These are phyloP conservation scores for Gleditsia sinensis DNA, from an alignment of 306 rosid genomes.

Conservation along the genomic window DNA sequence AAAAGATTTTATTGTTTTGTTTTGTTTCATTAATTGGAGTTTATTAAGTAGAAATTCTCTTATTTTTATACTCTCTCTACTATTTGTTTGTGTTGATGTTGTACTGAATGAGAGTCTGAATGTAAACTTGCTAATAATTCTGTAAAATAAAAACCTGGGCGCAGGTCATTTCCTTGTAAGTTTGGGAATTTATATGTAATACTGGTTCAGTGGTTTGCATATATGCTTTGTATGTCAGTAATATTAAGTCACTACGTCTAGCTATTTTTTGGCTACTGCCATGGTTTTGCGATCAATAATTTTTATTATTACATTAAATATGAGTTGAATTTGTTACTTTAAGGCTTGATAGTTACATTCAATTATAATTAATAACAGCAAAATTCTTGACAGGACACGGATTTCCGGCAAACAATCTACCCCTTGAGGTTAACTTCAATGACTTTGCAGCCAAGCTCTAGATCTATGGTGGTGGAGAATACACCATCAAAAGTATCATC, in stretches of 20 bases:
- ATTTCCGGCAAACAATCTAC: conserved; percentile 68
- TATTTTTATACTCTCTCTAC: not conserved
- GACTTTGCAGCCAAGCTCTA: conserved; percentile 54
- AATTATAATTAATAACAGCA: conserved; percentile 31
- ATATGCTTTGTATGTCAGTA: conserved; percentile 16
- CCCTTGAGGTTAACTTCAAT: conserved; percentile 62
- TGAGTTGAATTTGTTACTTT: conserved; percentile 11
- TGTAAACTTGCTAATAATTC: conserved; percentile 20
- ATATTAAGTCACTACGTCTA: conserved; percentile 11
- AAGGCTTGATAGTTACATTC: conserved; percentile 10
- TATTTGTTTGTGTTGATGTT: not conserved
- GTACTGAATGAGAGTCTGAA: not conserved
- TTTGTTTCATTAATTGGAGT: not conserved
- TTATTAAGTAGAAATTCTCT: not conserved
- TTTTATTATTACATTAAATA: conserved; percentile 12
- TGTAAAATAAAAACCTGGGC: conserved; percentile 22
- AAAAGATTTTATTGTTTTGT: no score
- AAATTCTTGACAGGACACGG: conserved; percentile 59
- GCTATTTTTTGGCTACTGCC: conserved; percentile 15
- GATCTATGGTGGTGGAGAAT: conserved; percentile 44
- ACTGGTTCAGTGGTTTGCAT: not conserved
- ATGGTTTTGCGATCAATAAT: conserved; percentile 14
- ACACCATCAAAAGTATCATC: conserved; percentile 37
- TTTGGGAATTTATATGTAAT: not conserved
- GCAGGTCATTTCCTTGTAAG: conserved; percentile 13